phyloP scores from a whole-genome alignment of 1,139 yeast genomes.

The Diutina neorugosa region DNA sequence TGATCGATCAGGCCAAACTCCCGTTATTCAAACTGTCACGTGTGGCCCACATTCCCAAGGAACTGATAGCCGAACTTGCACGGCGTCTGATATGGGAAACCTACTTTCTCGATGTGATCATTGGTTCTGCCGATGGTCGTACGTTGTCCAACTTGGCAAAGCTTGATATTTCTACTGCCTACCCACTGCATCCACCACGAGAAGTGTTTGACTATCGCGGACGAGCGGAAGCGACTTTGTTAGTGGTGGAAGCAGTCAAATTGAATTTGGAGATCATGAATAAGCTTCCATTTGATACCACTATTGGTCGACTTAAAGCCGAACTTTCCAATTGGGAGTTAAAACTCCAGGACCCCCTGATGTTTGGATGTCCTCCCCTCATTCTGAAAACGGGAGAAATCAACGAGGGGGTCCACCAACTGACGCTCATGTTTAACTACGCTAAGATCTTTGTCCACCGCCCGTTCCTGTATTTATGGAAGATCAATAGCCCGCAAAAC shows the following conservation, averaged over 20 bases:
- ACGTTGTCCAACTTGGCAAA: constrained; percentile 27
- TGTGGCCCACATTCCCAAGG: constrained; percentile 9
- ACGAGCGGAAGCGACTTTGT: constrained; percentile 32
- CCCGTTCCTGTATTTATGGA: constrained; percentile 39
- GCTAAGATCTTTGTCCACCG: constrained; percentile 40
- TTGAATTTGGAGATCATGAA: constrained; percentile 30
- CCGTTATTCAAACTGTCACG: constrained; percentile 9
- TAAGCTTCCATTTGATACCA: constrained; percentile 21
- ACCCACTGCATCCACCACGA: constrained; percentile 22
- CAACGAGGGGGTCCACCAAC: constrained; percentile 40
- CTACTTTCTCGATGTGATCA: constrained; percentile 34
- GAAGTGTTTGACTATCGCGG: constrained; percentile 31
- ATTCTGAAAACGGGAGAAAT: constrained; percentile 27
- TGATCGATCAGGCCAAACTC: not conserved
- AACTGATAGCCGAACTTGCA: constrained; percentile 19
- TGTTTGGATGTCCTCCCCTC: constrained; percentile 27
- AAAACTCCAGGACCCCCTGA: constrained; percentile 29
- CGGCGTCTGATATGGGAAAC: constrained; percentile 38
- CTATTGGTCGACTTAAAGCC: constrained; percentile 24
- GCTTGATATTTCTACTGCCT: constrained; percentile 18
- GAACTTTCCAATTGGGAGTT: constrained; percentile 38
- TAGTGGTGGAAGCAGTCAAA: constrained; percentile 36
- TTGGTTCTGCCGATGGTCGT: constrained; percentile 41
- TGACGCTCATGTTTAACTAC: constrained; percentile 31
- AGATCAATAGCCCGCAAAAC: constrained; percentile 30